Percentiles rank a stretch among this genome's conserved stretches.
phyloP scores from a whole-genome alignment of 768 basidiomycete species.

The Agaricus bisporus region DNA sequence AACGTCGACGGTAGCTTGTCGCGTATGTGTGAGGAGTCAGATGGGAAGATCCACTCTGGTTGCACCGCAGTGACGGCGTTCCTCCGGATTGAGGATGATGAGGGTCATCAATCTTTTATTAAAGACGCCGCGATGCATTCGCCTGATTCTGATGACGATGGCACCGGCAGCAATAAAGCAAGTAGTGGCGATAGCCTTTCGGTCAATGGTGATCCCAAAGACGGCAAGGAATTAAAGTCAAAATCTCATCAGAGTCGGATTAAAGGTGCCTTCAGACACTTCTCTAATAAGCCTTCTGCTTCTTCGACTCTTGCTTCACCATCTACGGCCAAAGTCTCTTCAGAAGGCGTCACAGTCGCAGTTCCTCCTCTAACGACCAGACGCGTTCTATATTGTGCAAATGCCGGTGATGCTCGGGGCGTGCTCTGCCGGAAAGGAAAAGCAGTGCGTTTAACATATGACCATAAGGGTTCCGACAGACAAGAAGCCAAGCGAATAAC shows the following conservation, averaged over 20 bases:
- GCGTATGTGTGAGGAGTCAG: constrained; percentile 76
- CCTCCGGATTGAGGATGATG: constrained; percentile 81
- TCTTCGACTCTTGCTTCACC: constrained; percentile 30
- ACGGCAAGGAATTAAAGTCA: constrained; percentile 24
- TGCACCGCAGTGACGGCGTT: constrained; percentile 97
- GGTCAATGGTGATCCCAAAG: constrained; percentile 32
- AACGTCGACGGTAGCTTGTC: constrained; percentile 83
- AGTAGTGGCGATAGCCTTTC: constrained; percentile 35
- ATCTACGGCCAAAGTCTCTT: constrained; percentile 20
- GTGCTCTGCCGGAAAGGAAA: constrained; percentile 89
- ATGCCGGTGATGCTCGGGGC: constrained; percentile 93
- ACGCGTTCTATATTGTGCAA: constrained; percentile 89
- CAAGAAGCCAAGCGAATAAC: constrained; percentile 97
- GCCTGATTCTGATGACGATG: constrained; percentile 25
- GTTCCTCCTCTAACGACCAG: constrained; percentile 48
- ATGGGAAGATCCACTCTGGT: constrained; percentile 92
- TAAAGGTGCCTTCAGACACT: constrained; percentile 48
- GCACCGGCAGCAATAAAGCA: constrained; percentile 29
- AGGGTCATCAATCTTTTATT: constrained; percentile 69
- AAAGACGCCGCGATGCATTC: constrained; percentile 28
- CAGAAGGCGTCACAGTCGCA: constrained; percentile 23
- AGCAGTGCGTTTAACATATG: constrained; percentile 92
- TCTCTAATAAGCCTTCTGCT: constrained; percentile 27
- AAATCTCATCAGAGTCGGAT: constrained; percentile 45
- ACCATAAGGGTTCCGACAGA: constrained; percentile 96